Evolutionary conservation across 768 basidiomycete genomes (phyloP), one percentile per base, ranked within the genome.

Genomic region (Hortiboletus flavorubellus): DNA sequence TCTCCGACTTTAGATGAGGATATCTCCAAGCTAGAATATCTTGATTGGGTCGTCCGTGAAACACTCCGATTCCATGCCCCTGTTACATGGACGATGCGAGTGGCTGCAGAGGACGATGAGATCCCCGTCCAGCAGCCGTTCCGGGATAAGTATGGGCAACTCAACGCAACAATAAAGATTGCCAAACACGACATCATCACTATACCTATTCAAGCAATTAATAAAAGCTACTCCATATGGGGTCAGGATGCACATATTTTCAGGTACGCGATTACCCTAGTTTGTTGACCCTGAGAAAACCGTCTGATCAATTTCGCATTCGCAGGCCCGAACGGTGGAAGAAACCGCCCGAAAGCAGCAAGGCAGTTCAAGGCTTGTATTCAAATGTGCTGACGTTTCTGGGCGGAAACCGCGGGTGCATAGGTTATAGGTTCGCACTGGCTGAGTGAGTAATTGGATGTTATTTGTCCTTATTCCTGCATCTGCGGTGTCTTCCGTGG

Each of bases 211-310:
- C 76, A 79, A 59, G 78, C 81, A 1, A 76, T 86, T 64, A 87
- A 91, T 68, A 78, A 79, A 62, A 75, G 73, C 58, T 53, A 53
- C 49, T 72, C 70, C 33, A 70, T 85, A 18, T 91, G 86, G 83
- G 88, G 89, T 14, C 74, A 73, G 29, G 85, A 91, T 64, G 85
- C 85, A n/a, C 64, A 74, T 40, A 72, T 70, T 57, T 89, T 89
- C 74, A 74, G 80, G 73, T 80, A 71, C 49, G 76, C 66, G 58
- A 52, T 49, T 55, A 52, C 59, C 66, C 65, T 64, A 51, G 38
- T 31, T 49, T 40, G 57, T 61, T 46, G 56, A 58, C 64, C 59
- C 62, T 64, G 65, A 60, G 33, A 40, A 48, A 43, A 53, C 40
- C 56, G 57, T 50, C 55, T 68, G 59, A 62, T 59, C 55, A 43